Conservation (phyloP, 2,329 filamentous ascomycete species). For the Leptographium wingfieldii region DNA sequence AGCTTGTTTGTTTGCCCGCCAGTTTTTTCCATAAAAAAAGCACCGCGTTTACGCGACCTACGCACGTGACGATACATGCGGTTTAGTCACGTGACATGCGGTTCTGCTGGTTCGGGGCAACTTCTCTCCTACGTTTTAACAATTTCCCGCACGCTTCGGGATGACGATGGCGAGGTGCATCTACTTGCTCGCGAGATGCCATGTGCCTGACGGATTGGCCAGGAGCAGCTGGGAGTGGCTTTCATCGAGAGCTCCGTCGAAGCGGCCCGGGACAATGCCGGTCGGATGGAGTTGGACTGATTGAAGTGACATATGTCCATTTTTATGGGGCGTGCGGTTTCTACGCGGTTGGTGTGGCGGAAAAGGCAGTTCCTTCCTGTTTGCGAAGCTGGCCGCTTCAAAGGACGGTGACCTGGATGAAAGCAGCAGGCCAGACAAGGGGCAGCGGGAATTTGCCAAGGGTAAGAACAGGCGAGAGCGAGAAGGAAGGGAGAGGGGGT, state of each 20-base stretch:
- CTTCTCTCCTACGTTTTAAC: neutral
- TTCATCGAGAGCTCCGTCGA: neutral
- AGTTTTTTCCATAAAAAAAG: neutral
- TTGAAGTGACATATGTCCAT: neutral
- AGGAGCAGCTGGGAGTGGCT: neutral
- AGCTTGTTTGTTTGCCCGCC: slow-evolving; percentile 1
- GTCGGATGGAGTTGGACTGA: neutral
- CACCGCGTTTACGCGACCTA: neutral
- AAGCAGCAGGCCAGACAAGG: neutral
- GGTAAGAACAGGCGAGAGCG: neutral
- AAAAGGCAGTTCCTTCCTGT: neutral
- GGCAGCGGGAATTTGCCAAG: neutral
- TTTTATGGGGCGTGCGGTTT: neutral
- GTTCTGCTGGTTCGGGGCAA: neutral
- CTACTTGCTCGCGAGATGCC: neutral
- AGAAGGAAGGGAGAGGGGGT: neutral
- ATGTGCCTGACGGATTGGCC: slow-evolving; percentile 1
- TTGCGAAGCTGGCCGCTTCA: too few species aligned
- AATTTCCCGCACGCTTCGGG: neutral
- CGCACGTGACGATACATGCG: neutral
- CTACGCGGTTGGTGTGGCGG: neutral
- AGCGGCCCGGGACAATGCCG: neutral
- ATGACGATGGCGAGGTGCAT: neutral
- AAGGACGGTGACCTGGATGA: too few species aligned
- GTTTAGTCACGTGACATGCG: neutral